Evolutionary conservation across 345 rosid genomes (phyloP), one percentile per base, ranked within the genome.

Genomic region (Xanthoceras sorbifolium): DNA sequence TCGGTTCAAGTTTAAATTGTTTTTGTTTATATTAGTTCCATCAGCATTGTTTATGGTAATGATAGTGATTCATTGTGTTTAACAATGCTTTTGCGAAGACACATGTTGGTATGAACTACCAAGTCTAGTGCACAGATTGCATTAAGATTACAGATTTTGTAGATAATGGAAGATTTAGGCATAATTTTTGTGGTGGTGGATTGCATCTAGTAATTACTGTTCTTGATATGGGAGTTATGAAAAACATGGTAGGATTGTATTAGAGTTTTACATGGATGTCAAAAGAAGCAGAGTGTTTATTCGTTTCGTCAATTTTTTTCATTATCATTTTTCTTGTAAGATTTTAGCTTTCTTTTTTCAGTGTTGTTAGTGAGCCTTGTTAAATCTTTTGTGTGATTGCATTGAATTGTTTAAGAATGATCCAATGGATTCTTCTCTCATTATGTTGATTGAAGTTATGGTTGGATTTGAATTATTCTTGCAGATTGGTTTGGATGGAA

Each of bases 401-500:
- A 57, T 20, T 22, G 52, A 14, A 38, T 32, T 36, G 23, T 23
- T 14, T 54, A n/a, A 52, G 3, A 4, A 0, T 34, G 28, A 34
- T 12, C 63, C 12, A 28, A 48, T n/a, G 26, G 20, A 15, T 38
- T 36, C 23, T 28, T 36, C 15, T 32, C 7, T 5, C 14, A 4
- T 0, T 48, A 1, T 48, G 44, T 28, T 64, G 23, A 31, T 28
- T 64, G 23, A 31, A 46, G 25, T 74, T 64, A 57, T 18, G 0
- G 10, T n/a, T 54, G 22, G 23, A 8, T n/a, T 57, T 57, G 62
- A n/a, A 57, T 57, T 1, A 57, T 10, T 75, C 9, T 80, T 78
- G 73, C 89, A 97, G 99, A 90, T 97, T 82, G 98, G 94, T 78
- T 90, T 97, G 91, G 99, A 97, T 86, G 98, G 98, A 14, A 89